These are phyloP conservation scores for Auriscalpium orientale DNA, from an alignment of 768 basidiomycete species.

Conservation along the genomic window DNA sequence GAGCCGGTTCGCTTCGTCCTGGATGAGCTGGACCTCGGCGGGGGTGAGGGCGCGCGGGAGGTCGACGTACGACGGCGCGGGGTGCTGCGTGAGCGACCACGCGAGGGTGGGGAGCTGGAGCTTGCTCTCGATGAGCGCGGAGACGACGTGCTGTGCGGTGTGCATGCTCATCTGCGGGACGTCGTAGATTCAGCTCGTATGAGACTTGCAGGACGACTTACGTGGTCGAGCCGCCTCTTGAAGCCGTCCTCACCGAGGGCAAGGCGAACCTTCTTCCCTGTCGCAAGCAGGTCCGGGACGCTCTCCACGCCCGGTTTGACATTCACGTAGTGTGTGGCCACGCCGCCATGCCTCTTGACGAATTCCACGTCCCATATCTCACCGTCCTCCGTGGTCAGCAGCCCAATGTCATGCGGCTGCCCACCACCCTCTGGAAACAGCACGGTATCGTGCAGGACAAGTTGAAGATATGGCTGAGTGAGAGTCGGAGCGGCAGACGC, in stretches of 20 bases:
- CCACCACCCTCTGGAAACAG: conserved; percentile 83
- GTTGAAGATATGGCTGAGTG: conserved; percentile 46
- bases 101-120: conserved; percentile 65
- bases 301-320: conserved; percentile 33
- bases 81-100: conserved; percentile 70
- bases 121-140: conserved; percentile 64
- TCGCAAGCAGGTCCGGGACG: conserved; percentile 39
- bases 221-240: conserved; percentile 67
- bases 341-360: conserved; percentile 60
- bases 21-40: conserved; percentile 55
- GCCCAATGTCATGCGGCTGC: conserved; percentile 69
- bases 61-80: conserved; percentile 71
- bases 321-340: conserved; percentile 68
- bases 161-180: conserved; percentile 70
- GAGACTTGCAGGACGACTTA: conserved; percentile 25
- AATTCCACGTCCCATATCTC: conserved; percentile 52
- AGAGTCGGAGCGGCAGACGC: conserved; percentile 41
- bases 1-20: conserved; percentile 54
- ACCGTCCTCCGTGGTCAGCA: conserved; percentile 39
- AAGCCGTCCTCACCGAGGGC: conserved; percentile 53
- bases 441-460: conserved; percentile 68
- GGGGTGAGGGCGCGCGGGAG: conserved; percentile 57
- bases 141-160: conserved; percentile 77
- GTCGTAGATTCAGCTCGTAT: neutral
- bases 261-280: conserved; percentile 45